These are phyloP conservation scores for Alternaria panax DNA, from an alignment of 2,329 filamentous ascomycete genomes.

Conservation along the genomic window DNA sequence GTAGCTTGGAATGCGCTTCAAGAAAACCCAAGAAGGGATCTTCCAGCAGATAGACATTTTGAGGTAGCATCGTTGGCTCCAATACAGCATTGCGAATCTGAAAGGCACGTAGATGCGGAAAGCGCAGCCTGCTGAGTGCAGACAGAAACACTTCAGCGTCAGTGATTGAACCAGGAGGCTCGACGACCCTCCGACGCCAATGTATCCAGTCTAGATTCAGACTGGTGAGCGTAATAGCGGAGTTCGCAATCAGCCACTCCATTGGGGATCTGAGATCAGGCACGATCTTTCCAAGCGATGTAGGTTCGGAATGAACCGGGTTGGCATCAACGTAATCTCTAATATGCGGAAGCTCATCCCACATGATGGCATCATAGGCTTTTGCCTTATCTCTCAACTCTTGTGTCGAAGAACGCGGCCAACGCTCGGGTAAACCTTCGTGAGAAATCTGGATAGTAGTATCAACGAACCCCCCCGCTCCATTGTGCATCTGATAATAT, in stretches of 20 bases:
- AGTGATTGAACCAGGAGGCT: constrained; percentile 8
- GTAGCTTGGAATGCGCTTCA: constrained; percentile 54
- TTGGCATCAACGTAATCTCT: constrained; percentile 29
- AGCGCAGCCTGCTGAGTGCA: constrained; percentile 47
- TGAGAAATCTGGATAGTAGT: constrained; percentile 38
- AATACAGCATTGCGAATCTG: constrained; percentile 56
- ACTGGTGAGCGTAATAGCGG: constrained; percentile 40
- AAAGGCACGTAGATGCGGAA: constrained; percentile 55
- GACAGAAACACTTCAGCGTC: constrained; percentile 26
- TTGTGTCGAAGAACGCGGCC: constrained; percentile 8
- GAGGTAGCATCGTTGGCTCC: constrained; percentile 45
- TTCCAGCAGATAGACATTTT: constrained; percentile 49
- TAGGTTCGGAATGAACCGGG: constrained; percentile 9
- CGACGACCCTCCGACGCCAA: constrained; percentile 34
- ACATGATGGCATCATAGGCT: constrained; percentile 37
- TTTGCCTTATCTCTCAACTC: constrained; percentile 28
- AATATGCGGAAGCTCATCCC: constrained; percentile 35
- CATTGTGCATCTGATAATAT: constrained; percentile 37
- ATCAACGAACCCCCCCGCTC: constrained; percentile 39
- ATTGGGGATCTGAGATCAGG: constrained; percentile 19
- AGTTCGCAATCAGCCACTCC: constrained; percentile 27
- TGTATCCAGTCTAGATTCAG: constrained; percentile 48
- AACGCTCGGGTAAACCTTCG: constrained; percentile 8
- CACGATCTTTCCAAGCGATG: background rate
- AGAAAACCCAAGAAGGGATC: constrained; percentile 52